A percentile compares a stretch with the other conserved stretches of the same genome.
phyloP scores from a whole-genome alignment of 441 rosid genomes.

The Gossypium aridum region DNA sequence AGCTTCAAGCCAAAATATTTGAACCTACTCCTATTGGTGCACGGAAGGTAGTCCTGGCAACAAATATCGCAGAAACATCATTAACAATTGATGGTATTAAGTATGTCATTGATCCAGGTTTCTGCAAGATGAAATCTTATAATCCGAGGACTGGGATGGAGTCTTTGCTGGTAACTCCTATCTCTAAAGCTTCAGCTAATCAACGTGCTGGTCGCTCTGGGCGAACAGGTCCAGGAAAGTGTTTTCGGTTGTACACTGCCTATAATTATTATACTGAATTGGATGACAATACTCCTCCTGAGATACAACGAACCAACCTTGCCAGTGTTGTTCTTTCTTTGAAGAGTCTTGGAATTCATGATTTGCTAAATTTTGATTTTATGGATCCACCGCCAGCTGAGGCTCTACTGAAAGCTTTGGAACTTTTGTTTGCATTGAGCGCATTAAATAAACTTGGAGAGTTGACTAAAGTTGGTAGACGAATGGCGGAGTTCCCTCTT shows the following conservation, averaged over 20 bases:
- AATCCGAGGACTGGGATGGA: slow-evolving; percentile 99
- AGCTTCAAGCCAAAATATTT: slow-evolving; percentile 93
- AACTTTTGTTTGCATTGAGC: slow-evolving; percentile 79
- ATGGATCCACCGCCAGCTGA: slow-evolving; percentile 99
- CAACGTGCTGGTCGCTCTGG: slow-evolving; percentile 98
- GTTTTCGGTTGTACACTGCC: slow-evolving; percentile 82
- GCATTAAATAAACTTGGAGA: slow-evolving; percentile 90
- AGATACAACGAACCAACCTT: slow-evolving; percentile 90
- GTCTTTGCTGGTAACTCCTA: slow-evolving; percentile 81
- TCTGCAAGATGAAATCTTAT: slow-evolving; percentile 91
- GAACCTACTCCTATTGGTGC: slow-evolving; percentile 96
- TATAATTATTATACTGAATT: slow-evolving; percentile 77
- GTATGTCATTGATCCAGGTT: slow-evolving; percentile 96
- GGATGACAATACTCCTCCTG: slow-evolving; percentile 89
- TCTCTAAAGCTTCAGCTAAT: slow-evolving; percentile 97
- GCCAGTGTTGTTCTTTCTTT: slow-evolving; percentile 87
- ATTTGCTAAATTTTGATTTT: slow-evolving; percentile 84
- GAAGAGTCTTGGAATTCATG: slow-evolving; percentile 98
- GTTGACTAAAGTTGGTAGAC: slow-evolving; percentile 87
- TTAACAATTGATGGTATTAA: slow-evolving; percentile 94
- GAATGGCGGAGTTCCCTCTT: slow-evolving; percentile 97
- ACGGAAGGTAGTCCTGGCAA: slow-evolving; percentile 90
- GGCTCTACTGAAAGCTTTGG: slow-evolving; percentile 88
- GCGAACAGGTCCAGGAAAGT: slow-evolving; percentile 93
- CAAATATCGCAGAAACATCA: slow-evolving; percentile 97